A percentile compares a stretch with the other conserved stretches of the same genome.
phyloP scores from a whole-genome alignment of 108 stramenopile genomes.

The Bacterosira constricta region DNA sequence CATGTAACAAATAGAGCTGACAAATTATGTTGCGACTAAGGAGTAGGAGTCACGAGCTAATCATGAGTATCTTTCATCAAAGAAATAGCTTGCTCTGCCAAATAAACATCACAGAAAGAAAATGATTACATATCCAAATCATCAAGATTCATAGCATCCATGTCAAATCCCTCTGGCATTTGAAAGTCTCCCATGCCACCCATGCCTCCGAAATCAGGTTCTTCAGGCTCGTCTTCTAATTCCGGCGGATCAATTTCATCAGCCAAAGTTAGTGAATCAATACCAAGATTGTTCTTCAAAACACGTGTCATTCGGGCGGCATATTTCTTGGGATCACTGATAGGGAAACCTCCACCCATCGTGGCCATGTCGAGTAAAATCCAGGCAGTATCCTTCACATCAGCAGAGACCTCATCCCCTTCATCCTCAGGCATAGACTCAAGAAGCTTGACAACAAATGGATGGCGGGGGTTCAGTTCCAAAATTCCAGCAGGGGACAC shows the following conservation, averaged over 20 bases:
- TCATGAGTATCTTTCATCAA: too few species aligned
- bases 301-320: slow-evolving; percentile 84
- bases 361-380: slow-evolving; percentile 97
- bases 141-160: slow-evolving; percentile 56
- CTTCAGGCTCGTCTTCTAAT: slow-evolving; percentile 89
- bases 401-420: slow-evolving; percentile 70
- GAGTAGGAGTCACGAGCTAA: too few species aligned
- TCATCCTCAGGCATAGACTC: slow-evolving; percentile 75
- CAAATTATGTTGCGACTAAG: too few species aligned
- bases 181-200: slow-evolving; percentile 34
- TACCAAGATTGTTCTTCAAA: slow-evolving; percentile 74
- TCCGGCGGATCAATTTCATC: slow-evolving; percentile 93
- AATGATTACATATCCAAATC: slow-evolving; percentile 58
- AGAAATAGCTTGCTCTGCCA: too few species aligned
- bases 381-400: slow-evolving; percentile 89
- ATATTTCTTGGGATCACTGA: slow-evolving; percentile 87
- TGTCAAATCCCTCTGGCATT: background rate
- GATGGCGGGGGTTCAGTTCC: slow-evolving; percentile 99
- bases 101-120: too few species aligned
- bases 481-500: slow-evolving; percentile 80
- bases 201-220: slow-evolving; percentile 65
- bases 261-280: slow-evolving; percentile 84
- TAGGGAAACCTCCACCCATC: slow-evolving; percentile 93
- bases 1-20: too few species aligned
- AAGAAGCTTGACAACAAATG: slow-evolving; percentile 93